Evolutionary conservation across 2,329 filamentous ascomycete genomes (phyloP).

Genomic region (Botrytis deweyae): DNA sequence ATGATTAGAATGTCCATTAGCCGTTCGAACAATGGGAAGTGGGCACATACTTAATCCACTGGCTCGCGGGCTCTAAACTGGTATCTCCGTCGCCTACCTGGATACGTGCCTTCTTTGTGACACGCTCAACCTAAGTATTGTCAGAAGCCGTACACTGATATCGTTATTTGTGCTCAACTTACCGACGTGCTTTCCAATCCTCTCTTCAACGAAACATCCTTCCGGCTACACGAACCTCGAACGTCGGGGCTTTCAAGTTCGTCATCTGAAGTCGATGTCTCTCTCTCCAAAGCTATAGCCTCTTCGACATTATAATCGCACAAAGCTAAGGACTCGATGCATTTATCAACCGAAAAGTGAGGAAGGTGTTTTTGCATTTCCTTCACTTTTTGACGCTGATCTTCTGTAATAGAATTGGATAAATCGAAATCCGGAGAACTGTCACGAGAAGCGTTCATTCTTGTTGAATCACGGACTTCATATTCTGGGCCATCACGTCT

Average conservation of each 20-base stretch:
- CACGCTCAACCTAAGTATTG: neutral
- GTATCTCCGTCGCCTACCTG: neutral
- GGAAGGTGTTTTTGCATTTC: neutral
- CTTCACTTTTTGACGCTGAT: neutral
- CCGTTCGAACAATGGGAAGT: neutral
- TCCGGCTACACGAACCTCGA: neutral
- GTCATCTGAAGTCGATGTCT: neutral
- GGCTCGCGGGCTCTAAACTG: neutral
- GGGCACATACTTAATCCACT: slow-evolving; percentile 6
- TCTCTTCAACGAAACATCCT: slow-evolving; percentile 1
- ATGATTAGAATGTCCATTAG: neutral
- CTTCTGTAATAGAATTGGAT: neutral
- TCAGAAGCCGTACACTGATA: neutral
- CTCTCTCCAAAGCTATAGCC: neutral
- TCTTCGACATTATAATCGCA: neutral
- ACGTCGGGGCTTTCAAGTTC: neutral
- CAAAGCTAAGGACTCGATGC: neutral
- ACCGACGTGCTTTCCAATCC: neutral
- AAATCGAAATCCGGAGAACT: neutral
- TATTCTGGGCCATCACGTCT: slow-evolving; percentile 4
- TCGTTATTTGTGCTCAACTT: neutral
- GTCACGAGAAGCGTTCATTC: neutral
- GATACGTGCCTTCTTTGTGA: neutral
- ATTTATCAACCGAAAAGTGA: neutral
- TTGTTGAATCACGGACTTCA: neutral